Evolutionary conservation across 2,329 filamentous ascomycete species (phyloP), one percentile per base, ranked within the genome.

Genomic region (Nigrospora osmanthi): DNA sequence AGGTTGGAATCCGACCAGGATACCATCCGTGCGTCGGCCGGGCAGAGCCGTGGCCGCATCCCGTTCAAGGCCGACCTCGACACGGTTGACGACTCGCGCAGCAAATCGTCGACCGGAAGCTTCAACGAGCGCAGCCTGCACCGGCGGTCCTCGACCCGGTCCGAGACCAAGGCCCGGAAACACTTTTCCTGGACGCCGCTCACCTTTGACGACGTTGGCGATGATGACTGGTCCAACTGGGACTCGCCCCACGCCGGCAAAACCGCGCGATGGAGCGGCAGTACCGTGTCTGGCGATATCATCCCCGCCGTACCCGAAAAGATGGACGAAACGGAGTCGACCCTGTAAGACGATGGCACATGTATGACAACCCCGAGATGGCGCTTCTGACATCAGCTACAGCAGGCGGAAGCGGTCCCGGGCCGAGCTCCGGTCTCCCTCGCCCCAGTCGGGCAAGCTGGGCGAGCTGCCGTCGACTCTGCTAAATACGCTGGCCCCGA

Each of bases 401-500:
- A 63, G 59, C 37, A 56, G 56, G 53, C 53, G 52, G 36, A 58
- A 58, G 47, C 54, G 52, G 39, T 62, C 57, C 43, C 50, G 40
- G 44, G 55, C 49, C 49, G 55, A 57, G 41, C 51, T 55, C 40
- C 53, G 53, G 42, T 49, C 49, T 16, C 49, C 58, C 16, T 54
- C 56, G 30, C 58, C 57, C 23, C 46, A 49, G n/a, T 34, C 35
- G 33, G 66, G 66, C 49, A 72, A 70, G 55, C 62, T 78, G 33
- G 72, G 76, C 61, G 69, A 82, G 57, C 60, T 80, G 47, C 61
- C 85, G 28, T 88, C 87, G 68, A 82, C 83, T 40, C 77, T 84
- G 40, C 75, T 94, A 45, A 83, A 82, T 59, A 81, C 83, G 51
- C 67, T 89, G 36, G 78, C 80, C 10, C 86, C 89, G 0, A 82